These are phyloP conservation scores for Chaetomium strumarium DNA, from an alignment of 2,329 filamentous ascomycete species.

Conservation along the genomic window DNA sequence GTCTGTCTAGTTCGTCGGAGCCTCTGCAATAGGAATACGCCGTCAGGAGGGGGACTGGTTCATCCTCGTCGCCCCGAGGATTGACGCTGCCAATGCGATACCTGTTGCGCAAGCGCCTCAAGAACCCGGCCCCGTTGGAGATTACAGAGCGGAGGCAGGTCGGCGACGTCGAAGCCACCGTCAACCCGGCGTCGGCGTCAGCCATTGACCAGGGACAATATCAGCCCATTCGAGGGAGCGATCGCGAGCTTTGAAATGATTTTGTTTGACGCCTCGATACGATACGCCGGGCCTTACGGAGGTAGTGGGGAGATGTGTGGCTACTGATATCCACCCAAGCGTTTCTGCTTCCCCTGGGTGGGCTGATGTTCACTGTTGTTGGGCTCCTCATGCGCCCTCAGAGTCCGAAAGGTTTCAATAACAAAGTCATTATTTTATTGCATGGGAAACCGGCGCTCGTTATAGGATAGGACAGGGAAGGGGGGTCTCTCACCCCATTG, in stretches of 20 bases:
- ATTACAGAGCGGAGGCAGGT: slow-evolving; percentile 85
- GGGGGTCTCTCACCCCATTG: too few relatives aligned
- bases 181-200: slow-evolving; percentile 40
- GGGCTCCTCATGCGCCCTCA: too few relatives aligned
- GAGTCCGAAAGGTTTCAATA: too few relatives aligned
- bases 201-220: background rate
- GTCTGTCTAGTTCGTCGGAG: slow-evolving; percentile 90
- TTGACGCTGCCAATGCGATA: slow-evolving; percentile 54
- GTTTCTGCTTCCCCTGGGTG: too few relatives aligned
- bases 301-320: too few relatives aligned
- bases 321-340: too few relatives aligned
- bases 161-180: slow-evolving; percentile 74
- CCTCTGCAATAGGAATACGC: slow-evolving; percentile 91
- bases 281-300: too few relatives aligned
- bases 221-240: slow-evolving; percentile 10
- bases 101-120: slow-evolving; percentile 62
- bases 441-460: too few relatives aligned
- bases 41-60: slow-evolving; percentile 66
- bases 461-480: too few relatives aligned
- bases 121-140: slow-evolving; percentile 50
- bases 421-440: too few relatives aligned
- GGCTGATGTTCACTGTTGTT: too few relatives aligned
- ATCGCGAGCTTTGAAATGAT: slow-evolving; percentile 19
- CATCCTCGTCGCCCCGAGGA: slow-evolving; percentile 47
- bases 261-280: background rate